These are phyloP conservation scores for Xeromyces bisporus DNA, from an alignment of 495 filamentous ascomycete genomes.

Conservation along the genomic window DNA sequence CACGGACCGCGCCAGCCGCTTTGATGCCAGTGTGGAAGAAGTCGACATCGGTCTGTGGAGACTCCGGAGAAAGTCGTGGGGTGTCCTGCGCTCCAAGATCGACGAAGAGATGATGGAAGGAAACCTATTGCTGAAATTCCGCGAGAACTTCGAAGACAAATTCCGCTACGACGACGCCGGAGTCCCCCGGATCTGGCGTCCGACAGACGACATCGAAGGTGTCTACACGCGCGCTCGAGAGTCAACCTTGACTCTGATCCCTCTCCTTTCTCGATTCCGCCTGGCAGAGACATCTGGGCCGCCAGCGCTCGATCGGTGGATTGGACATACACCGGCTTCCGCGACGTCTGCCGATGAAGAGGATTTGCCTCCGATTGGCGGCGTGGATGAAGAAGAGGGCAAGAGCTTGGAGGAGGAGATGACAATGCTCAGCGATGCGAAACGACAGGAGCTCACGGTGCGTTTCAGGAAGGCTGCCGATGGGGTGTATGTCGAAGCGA, in stretches of 20 bases:
- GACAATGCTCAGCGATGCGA: constrained; percentile 77
- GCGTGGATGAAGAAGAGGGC: constrained; percentile 81
- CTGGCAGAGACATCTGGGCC: constrained; percentile 48
- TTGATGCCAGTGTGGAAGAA: constrained; percentile 81
- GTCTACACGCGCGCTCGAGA: constrained; percentile 81
- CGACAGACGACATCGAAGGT: constrained; percentile 92
- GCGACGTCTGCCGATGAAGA: constrained; percentile 75
- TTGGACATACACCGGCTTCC: constrained; percentile 62
- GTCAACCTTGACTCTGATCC: constrained; percentile 76
- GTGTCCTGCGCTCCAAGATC: constrained; percentile 70
- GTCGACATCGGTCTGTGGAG: constrained; percentile 89
- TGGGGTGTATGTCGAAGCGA: constrained; percentile 93
- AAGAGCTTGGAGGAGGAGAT: constrained; percentile 91
- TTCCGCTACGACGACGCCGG: constrained; percentile 95
- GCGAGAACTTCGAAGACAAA: constrained; percentile 97
- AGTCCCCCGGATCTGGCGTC: constrained; percentile 92
- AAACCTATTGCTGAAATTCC: constrained; percentile 83
- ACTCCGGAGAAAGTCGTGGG: constrained; percentile 84
- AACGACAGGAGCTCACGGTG: constrained; percentile 75
- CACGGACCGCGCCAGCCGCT: constrained; percentile 71
- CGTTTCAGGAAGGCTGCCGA: constrained; percentile 96
- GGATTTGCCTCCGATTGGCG: constrained; percentile 68
- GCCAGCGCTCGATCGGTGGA: constrained; percentile 68
- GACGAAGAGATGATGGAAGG: constrained; percentile 98
- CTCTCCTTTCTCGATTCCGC: constrained; percentile 71